A percentile compares a stretch with the other conserved stretches of the same genome.
phyloP scores from a whole-genome alignment of 1,284 basidiomycete genomes.

The Ustilago vetiveriae region DNA sequence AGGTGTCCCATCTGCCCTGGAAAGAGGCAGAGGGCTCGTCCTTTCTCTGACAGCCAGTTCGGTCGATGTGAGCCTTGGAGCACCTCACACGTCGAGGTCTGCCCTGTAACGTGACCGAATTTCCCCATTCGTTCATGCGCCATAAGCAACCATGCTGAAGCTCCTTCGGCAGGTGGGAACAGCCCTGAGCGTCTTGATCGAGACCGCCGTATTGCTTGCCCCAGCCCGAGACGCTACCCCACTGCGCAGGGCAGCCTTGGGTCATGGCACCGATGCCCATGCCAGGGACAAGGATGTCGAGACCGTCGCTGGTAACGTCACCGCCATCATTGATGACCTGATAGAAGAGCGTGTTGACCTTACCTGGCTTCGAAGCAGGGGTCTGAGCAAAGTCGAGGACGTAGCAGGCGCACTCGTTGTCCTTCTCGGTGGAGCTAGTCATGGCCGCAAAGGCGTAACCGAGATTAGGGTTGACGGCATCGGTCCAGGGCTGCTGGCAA shows the following conservation, averaged over 20 bases:
- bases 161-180: slow-evolving; percentile 23
- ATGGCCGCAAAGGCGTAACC: slow-evolving; percentile 38
- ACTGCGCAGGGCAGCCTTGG: slow-evolving; percentile 29
- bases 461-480: slow-evolving; percentile 14
- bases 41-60: slow-evolving; percentile 38
- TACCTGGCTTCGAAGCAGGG: slow-evolving; percentile 12
- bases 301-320: slow-evolving; percentile 17
- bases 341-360: slow-evolving; percentile 36
- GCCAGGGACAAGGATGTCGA: slow-evolving; percentile 43
- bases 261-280: slow-evolving; percentile 32
- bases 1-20: slow-evolving; percentile 1
- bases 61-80: slow-evolving; percentile 42
- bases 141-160: slow-evolving; percentile 38
- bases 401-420: slow-evolving; percentile 30
- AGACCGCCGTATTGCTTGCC: slow-evolving; percentile 39
- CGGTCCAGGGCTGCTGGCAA: slow-evolving; percentile 45
- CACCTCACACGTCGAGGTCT: slow-evolving; percentile 24
- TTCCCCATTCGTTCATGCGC: slow-evolving; percentile 37
- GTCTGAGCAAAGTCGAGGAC: slow-evolving; percentile 16
- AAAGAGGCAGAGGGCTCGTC: slow-evolving; percentile 14
- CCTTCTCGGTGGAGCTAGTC: slow-evolving; percentile 16
- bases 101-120: slow-evolving; percentile 19
- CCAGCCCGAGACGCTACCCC: slow-evolving; percentile 25
- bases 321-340: slow-evolving; percentile 41
- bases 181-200: slow-evolving; percentile 19